Evolutionary conservation across 108 stramenopile species (phyloP).

Genomic region (Seminavis robusta): DNA sequence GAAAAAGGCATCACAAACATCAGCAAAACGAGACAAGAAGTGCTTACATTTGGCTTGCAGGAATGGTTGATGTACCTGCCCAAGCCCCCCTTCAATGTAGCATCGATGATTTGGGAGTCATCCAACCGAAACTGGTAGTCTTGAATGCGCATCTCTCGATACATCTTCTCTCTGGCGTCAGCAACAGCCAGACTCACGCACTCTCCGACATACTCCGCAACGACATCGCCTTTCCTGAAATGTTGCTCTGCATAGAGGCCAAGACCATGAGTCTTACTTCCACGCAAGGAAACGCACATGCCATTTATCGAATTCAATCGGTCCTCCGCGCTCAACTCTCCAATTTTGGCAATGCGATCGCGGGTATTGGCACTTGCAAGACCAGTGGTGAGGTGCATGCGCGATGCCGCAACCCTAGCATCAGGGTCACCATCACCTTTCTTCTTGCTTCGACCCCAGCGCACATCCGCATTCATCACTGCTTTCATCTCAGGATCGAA

Average conservation of each 20-base stretch:
- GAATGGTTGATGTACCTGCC: slow-evolving; percentile 96
- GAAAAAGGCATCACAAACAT: too few species aligned
- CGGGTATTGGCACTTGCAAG: slow-evolving; percentile 47
- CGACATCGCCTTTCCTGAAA: slow-evolving; percentile 76
- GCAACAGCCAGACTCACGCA: slow-evolving; percentile 78
- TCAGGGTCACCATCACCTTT: slow-evolving; percentile 32
- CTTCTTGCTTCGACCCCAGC: slow-evolving; percentile 37
- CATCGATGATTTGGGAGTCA: slow-evolving; percentile 87
- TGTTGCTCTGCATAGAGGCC: slow-evolving; percentile 72
- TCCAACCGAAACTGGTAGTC: slow-evolving; percentile 95
- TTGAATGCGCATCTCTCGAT: slow-evolving; percentile 80
- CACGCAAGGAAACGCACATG: slow-evolving; percentile 58
- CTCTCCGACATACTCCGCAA: slow-evolving; percentile 97
- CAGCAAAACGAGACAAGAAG: too few species aligned
- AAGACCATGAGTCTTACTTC: slow-evolving; percentile 78
- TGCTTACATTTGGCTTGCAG: slow-evolving; percentile 95
- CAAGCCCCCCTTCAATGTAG: slow-evolving; percentile 86
- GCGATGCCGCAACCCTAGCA: slow-evolving; percentile 50
- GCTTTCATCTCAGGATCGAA: slow-evolving; percentile 52
- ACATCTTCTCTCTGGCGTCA: slow-evolving; percentile 84
- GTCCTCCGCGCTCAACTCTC: slow-evolving; percentile 14
- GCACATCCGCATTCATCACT: slow-evolving; percentile 27
- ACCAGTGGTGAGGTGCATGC: slow-evolving; percentile 62
- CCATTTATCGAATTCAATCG: slow-evolving; percentile 32
- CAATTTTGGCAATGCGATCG: slow-evolving; percentile 16